phyloP scores from a whole-genome alignment of 1,284 basidiomycete species.

The Rhizoctonia solani region DNA sequence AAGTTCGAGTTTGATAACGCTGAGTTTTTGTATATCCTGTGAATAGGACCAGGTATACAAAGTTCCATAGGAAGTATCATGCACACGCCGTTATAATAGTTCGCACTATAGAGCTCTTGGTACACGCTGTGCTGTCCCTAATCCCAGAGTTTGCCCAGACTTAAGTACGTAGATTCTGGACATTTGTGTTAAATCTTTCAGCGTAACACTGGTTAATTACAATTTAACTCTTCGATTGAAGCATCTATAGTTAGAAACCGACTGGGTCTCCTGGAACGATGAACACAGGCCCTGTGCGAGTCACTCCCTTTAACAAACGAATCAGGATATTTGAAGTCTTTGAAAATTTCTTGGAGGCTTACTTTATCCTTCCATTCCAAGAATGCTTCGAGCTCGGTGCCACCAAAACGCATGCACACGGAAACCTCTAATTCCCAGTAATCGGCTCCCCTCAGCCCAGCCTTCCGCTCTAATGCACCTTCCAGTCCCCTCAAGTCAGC shows the following conservation, averaged over 20 bases:
- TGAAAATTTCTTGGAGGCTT: background rate
- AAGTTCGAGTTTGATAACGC: too few species aligned
- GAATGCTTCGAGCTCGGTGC: slow-evolving; percentile 34
- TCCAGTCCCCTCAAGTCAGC: slow-evolving; percentile 17
- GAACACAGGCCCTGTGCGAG: slow-evolving; percentile 2
- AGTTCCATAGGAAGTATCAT: too few species aligned
- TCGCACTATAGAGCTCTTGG: too few species aligned
- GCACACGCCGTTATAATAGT: too few species aligned
- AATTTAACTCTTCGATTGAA: background rate
- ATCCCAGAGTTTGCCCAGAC: too few species aligned
- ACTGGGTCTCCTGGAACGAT: slow-evolving; percentile 1
- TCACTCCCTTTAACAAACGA: background rate
- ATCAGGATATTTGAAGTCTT: background rate
- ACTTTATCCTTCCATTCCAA: slow-evolving; percentile 35
- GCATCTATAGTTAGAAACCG: background rate
- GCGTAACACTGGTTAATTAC: background rate
- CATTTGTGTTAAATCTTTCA: background rate
- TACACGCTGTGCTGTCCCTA: too few species aligned
- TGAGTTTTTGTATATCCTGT: too few species aligned
- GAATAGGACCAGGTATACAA: too few species aligned
- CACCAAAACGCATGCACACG: slow-evolving; percentile 34
- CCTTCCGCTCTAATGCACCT: slow-evolving; percentile 17
- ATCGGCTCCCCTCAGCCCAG: background rate
- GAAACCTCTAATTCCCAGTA: slow-evolving; percentile 31
- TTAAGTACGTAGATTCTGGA: too few species aligned